Base-by-base conservation (phyloP, 2,329 filamentous ascomycete species). In the Xylariaceae sp. region DNA sequence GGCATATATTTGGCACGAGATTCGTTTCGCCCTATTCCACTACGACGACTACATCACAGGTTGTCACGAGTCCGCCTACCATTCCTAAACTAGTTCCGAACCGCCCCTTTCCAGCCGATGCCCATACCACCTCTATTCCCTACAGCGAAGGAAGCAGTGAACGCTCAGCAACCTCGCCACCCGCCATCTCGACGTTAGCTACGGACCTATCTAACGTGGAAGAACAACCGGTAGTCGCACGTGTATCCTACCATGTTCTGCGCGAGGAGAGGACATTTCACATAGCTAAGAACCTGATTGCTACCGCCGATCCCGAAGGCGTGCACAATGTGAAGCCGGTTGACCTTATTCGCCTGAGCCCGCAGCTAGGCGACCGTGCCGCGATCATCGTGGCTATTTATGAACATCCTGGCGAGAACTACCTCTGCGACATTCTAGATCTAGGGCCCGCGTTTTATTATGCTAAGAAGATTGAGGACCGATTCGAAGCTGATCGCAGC, bases 241-340 rank as follows among this genome's bases (percentile, higher is more conserved):
- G 91, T 20, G 81, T 97, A 44, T 96, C 93, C 0, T 88, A 85
- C 59, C 91, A 96, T 74, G 82, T 88, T 16, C 78, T 96, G 50
- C 86, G 93, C 7, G 85, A 97, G 65, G 93, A 98, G 77, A 82
- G 93, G 59, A 89, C 93, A 54, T 97, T 89, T 68, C 90, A 96
- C 66, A 89, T 95, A 63, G 85, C 88, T 68, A 91, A 89, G 73
- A 85, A 80, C 57, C 79, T 96, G 47, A 85, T 87, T 40, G 79
- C 83, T 52, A 86, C 86, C 14, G 87, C 86, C 21, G 91, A 96
- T 69, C 88, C 88, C 0, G 77, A 87, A 20, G 88, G 86, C 59
- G 81, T 85, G 53, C 90, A 96, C 70, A 93, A 95, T 57, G 84
- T 91, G 40, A 88, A 86, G 56, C 91, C 92, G 1, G 78, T 98